A percentile compares a stretch with the other conserved stretches of the same genome.
phyloP scores from a whole-genome alignment of 2,329 filamentous ascomycete species.

The Nothomitra cinnamomea region DNA sequence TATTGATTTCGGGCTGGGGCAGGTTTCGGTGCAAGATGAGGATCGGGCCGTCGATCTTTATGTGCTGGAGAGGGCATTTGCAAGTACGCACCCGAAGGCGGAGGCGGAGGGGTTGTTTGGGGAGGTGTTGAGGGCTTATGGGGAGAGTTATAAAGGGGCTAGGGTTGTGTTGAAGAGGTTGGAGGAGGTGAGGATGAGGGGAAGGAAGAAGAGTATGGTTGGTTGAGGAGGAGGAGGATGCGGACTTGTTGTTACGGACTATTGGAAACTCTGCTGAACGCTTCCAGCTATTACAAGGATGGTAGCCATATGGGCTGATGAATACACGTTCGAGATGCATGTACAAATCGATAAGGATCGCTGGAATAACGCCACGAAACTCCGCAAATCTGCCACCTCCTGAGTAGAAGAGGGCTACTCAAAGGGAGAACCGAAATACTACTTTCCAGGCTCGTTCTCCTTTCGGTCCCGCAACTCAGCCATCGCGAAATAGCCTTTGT shows the following conservation, averaged over 20 bases:
- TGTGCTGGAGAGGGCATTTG: conserved; percentile 86
- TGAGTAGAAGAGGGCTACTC: no score
- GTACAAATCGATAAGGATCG: no score
- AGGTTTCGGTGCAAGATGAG: conserved; percentile 67
- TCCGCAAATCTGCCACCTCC: no score
- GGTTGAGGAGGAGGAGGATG: conserved; percentile 33
- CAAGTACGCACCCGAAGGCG: conserved; percentile 79
- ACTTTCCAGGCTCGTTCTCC: no score
- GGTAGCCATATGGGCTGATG: no score
- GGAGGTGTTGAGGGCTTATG: conserved; percentile 60
- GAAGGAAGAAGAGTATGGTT: conserved; percentile 92
- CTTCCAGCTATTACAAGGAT: no score
- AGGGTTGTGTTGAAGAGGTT: conserved; percentile 59
- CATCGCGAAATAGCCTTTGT: conserved; percentile 90
- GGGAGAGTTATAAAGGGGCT: conserved; percentile 56
- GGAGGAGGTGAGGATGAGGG: conserved; percentile 84
- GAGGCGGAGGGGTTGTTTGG: conserved; percentile 63
- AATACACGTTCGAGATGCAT: no score
- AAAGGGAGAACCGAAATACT: no score
- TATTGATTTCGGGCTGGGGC: conserved; percentile 88
- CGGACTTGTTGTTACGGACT: no score
- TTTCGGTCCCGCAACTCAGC: conserved; percentile 39
- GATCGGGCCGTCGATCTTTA: conserved; percentile 93
- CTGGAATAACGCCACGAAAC: no score
- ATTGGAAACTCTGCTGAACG: no score